Conservation (phyloP, 2,329 filamentous ascomycete species). For the Alternaria sp. region DNA sequence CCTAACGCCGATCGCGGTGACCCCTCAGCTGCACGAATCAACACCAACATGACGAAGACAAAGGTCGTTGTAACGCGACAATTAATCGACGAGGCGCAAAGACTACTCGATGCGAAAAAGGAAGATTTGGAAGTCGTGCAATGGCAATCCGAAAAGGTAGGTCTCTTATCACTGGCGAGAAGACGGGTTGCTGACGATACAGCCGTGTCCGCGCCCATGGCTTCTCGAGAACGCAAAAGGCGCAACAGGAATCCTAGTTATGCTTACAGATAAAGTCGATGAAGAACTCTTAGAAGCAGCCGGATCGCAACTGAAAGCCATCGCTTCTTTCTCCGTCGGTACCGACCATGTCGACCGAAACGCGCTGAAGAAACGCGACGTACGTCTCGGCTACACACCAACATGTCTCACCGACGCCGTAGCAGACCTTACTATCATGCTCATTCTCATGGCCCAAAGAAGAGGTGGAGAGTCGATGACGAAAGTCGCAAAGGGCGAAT, state of each 20-base stretch:
- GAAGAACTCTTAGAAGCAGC: conserved; percentile 32
- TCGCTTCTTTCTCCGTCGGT: conserved; percentile 42
- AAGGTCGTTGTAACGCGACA: conserved; percentile 41
- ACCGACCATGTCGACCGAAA: conserved; percentile 37
- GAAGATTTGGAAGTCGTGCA: conserved; percentile 34
- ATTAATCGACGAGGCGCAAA: conserved; percentile 30
- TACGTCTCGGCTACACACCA: conserved; percentile 40
- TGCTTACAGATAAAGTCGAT: conserved; percentile 37
- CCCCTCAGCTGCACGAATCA: conserved; percentile 10
- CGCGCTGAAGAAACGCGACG: conserved; percentile 31
- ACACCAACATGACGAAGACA: conserved; percentile 26
- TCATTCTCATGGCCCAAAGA: conserved; percentile 42
- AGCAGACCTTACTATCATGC: conserved; percentile 39
- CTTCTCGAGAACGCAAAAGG: conserved; percentile 33
- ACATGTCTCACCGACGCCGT: conserved; percentile 41
- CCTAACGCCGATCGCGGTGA: conserved; percentile 21
- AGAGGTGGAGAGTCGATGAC: conserved; percentile 35
- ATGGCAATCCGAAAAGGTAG: conserved; percentile 37
- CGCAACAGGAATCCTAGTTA: conserved; percentile 35
- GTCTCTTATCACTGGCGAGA: background rate
- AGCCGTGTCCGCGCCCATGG: conserved; percentile 40
- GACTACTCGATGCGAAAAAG: conserved; percentile 23
- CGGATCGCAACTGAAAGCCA: conserved; percentile 29
- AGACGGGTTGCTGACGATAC: conserved; percentile 3
- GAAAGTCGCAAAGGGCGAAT: conserved; percentile 33